These are phyloP conservation scores for Adenanthera pavonina DNA, from an alignment of 306 rosid genomes.

Conservation along the genomic window DNA sequence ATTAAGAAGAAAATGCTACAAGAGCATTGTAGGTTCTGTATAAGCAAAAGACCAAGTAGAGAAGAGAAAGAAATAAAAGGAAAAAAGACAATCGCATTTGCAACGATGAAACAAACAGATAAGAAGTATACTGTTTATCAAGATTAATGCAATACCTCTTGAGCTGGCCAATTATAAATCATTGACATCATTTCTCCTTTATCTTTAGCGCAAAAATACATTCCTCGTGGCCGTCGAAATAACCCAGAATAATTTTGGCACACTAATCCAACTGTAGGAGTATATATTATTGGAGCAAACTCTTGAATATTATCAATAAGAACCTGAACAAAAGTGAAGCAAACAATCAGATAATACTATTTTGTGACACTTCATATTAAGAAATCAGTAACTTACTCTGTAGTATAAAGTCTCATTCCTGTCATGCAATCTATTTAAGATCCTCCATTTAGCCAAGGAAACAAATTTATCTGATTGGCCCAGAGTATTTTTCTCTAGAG, in stretches of 20 bases:
- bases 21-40: not conserved
- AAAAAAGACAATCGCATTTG: constrained; percentile 7
- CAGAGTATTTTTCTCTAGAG: constrained; percentile 85
- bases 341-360: constrained; percentile 16
- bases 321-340: constrained; percentile 58
- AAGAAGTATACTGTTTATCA: constrained; percentile 25
- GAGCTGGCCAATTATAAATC: constrained; percentile 98
- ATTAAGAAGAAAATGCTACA: constrained; percentile 8
- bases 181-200: constrained; percentile 99
- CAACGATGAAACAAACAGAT: constrained; percentile 18
- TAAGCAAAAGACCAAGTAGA: not conserved
- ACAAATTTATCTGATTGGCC: constrained; percentile 74
- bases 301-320: constrained; percentile 92
- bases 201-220: constrained; percentile 99
- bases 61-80: not conserved
- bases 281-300: constrained; percentile 95
- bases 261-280: constrained; percentile 96
- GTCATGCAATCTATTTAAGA: constrained; percentile 94
- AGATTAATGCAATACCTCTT: constrained; percentile 55
- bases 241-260: constrained; percentile 97
- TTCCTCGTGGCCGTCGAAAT: constrained; percentile 97
- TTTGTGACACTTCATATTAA: constrained; percentile 26
- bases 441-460: constrained; percentile 96
- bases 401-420: constrained; percentile 94
- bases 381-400: constrained; percentile 70